Base-by-base conservation (phyloP, 495 filamentous ascomycete genomes). In the Lindgomyces ingoldianus region DNA sequence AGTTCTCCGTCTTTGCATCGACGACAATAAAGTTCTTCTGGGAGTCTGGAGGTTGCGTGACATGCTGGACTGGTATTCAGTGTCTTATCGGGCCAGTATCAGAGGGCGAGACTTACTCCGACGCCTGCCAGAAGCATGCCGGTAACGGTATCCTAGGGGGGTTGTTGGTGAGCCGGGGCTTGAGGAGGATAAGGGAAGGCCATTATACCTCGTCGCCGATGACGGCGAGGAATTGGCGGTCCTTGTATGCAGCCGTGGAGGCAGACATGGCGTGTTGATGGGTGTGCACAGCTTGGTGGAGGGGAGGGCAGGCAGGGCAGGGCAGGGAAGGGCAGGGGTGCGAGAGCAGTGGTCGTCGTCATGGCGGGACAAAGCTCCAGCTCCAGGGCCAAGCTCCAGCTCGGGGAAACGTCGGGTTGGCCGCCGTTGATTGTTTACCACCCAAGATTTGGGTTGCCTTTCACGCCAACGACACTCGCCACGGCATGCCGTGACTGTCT, bases 1-100 rank as follows among this genome's bases (percentile, higher is more conserved):
- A 80, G 58, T 79, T 93, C 57, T 94, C 91, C 30, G 93, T 97
- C 81, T 97, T 97, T 72, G 77, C 76, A 75, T 98, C 93, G 49
- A 99, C 94, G 45, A 98, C 90, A 4, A 99, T 85, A 80, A 96
- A 99, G 81, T 98, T 99, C 77, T 95, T 93, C 68, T 96, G 89
- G 53, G 89, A 83, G 75, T 95, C 90, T 14, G 93, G 91, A 11
- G 89, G 80, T 60, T 83, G 79, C 45, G 88, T 91, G 57, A 92
- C 88, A 74, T 93, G 89, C 88, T 90, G 76, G 77, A 57, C 4
- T 77, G 74, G 29, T 74, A 30, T 62, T 50, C 71, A 69, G 63
- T 59, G 9, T 47, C 10, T 49, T 44, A 45, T 42, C 11, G 25
- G 46, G 16, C 49, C 11, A 16, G 1, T 24, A 2, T 19, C 11